Evolutionary conservation across 257 asterid genomes (phyloP).

Genomic region (Verbena officinalis): DNA sequence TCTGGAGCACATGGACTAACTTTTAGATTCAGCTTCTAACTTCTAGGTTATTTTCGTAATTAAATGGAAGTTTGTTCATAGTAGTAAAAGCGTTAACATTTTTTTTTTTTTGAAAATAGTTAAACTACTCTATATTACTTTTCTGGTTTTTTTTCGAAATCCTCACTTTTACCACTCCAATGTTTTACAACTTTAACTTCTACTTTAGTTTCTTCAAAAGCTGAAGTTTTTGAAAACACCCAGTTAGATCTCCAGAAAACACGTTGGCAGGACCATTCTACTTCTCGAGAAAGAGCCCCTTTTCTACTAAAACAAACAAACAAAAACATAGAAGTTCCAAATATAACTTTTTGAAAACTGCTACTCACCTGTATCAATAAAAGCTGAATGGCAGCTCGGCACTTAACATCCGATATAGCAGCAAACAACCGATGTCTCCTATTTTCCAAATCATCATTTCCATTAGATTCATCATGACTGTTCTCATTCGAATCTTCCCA

Average conservation of each 20-base stretch:
- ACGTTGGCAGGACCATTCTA: not conserved
- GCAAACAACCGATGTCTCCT: conserved; percentile 64
- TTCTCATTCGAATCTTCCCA: conserved; percentile 50
- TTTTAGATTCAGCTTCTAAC: too few relatives aligned
- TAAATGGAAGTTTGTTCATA: too few relatives aligned
- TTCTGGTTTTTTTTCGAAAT: too few relatives aligned
- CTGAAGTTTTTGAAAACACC: too few relatives aligned
- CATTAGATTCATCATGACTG: conserved; percentile 59
- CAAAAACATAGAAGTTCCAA: conserved; percentile 22
- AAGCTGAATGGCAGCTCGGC: conserved; percentile 97
- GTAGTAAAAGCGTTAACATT: too few relatives aligned
- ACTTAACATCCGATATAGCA: conserved; percentile 80
- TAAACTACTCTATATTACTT: too few relatives aligned
- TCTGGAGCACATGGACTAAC: too few relatives aligned
- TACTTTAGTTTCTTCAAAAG: too few relatives aligned
- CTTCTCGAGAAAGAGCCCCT: not conserved
- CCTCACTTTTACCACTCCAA: too few relatives aligned
- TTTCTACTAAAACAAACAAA: conserved; percentile 2
- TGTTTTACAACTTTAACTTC: too few relatives aligned
- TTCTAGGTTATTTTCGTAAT: too few relatives aligned
- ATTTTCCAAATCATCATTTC: conserved; percentile 55
- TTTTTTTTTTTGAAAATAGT: too few relatives aligned
- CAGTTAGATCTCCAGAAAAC: not conserved
- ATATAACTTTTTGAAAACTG: conserved; percentile 7
- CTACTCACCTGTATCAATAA: conserved; percentile 81